Conservation (phyloP, 2,329 filamentous ascomycete species). For the Alternaria sp. region DNA sequence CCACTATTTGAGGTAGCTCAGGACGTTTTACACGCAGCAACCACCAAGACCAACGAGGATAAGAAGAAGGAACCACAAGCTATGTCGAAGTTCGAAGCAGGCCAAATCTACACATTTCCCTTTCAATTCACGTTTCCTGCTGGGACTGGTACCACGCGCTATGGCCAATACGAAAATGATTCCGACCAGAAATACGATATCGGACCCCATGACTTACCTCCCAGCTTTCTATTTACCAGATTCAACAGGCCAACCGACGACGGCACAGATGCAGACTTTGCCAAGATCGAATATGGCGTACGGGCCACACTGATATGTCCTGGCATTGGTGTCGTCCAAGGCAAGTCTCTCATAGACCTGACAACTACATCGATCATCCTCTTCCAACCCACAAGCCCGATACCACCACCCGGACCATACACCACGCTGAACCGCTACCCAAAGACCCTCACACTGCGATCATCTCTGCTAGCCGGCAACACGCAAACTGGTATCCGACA, state of each 20-base stretch:
- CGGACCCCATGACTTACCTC: conserved; percentile 33
- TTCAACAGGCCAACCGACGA: background rate
- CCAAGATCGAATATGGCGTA: conserved; percentile 32
- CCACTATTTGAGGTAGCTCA: conserved; percentile 29
- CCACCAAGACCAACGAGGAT: background rate
- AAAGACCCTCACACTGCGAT: conserved; percentile 27
- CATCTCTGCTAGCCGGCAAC: conserved; percentile 25
- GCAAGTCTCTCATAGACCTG: conserved; percentile 18
- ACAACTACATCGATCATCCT: conserved; percentile 20
- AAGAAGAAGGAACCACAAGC: background rate
- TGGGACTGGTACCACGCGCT: conserved; percentile 24
- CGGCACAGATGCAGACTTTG: conserved; percentile 22
- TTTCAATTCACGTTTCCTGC: conserved; percentile 33
- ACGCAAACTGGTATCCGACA: conserved; percentile 30
- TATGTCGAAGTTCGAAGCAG: conserved; percentile 9
- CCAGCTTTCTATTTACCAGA: conserved; percentile 26
- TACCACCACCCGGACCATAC: conserved; percentile 7
- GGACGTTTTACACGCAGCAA: conserved; percentile 22
- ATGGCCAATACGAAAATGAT: conserved; percentile 28
- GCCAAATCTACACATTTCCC: conserved; percentile 28
- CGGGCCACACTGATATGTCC: conserved; percentile 27
- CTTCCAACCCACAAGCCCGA: conserved; percentile 26
- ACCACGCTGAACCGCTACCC: conserved; percentile 7
- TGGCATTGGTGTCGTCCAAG: conserved; percentile 16
- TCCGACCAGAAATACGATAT: conserved; percentile 23